Percentiles rank a stretch among this genome's conserved stretches.
Conservation (phyloP, 176 grass and related monocot species). For the Juncus inflexus region DNA sequence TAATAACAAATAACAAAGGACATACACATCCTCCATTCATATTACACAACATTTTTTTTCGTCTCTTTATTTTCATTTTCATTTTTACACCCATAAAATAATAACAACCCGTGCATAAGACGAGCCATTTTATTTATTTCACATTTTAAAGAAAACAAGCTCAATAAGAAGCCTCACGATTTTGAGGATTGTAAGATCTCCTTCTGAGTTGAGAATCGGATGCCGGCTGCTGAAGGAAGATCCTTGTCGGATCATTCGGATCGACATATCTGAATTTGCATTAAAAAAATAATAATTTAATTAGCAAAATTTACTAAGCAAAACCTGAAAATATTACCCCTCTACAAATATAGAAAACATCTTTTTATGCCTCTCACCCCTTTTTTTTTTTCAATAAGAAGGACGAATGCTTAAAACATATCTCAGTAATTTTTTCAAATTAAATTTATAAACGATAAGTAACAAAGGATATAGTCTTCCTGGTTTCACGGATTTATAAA, state of each 20-base stretch:
- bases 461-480: too few relatives aligned
- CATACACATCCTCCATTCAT: not conserved
- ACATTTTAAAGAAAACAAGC: not conserved
- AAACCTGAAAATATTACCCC: too few relatives aligned
- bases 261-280: constrained; percentile 70
- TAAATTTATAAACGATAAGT: too few relatives aligned
- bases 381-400: not conserved
- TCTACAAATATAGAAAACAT: not conserved
- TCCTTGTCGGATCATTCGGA: constrained; percentile 90
- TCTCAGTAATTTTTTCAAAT: not conserved
- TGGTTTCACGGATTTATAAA: too few relatives aligned
- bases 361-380: not conserved
- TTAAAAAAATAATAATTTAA: constrained; percentile 2
- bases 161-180: constrained; percentile 35
- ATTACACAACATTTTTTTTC: not conserved
- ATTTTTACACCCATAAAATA: too few relatives aligned
- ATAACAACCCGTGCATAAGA: too few relatives aligned
- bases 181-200: constrained; percentile 72
- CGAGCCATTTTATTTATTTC: constrained; percentile 4
- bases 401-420: not conserved
- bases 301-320: not conserved
- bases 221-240: constrained; percentile 90
- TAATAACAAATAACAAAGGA: too few relatives aligned
- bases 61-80: not conserved
- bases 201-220: constrained; percentile 90